Percentiles rank a stretch among this genome's conserved stretches.
Evolutionary conservation across 139 green algal species (phyloP).

Genomic region (Monoraphidium neglectum): DNA sequence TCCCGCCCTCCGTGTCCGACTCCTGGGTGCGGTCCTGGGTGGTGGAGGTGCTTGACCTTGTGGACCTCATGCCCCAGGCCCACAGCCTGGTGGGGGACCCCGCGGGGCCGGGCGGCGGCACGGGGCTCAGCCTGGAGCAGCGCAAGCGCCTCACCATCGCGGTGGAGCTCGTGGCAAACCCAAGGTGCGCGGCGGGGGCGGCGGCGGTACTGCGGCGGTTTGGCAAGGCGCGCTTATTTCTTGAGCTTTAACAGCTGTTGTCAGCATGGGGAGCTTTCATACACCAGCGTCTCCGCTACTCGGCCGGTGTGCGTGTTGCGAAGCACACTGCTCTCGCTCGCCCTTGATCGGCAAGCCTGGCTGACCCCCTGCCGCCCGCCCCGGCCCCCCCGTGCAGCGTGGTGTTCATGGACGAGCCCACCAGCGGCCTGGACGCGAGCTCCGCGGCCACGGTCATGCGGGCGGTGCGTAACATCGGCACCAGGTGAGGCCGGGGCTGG

Average conservation of each 20-base stretch:
- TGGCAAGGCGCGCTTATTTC: neutral
- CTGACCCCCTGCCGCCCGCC: too few relatives aligned
- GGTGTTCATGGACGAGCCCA: conserved; percentile 59
- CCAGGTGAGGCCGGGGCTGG: too few relatives aligned
- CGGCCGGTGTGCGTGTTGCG: too few relatives aligned
- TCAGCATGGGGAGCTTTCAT: neutral
- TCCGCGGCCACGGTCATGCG: conserved; percentile 91
- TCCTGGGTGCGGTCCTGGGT: conserved; percentile 47
- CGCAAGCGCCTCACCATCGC: conserved; percentile 93
- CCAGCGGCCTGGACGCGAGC: conserved; percentile 82
- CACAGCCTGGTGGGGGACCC: conserved; percentile 52
- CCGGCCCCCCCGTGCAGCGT: conserved; percentile 61
- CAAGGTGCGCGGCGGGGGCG: conserved; percentile 18
- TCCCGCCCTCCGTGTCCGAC: conserved; percentile 28
- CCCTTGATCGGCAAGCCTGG: too few relatives aligned
- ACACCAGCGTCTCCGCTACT: too few relatives aligned
- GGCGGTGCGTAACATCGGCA: conserved; percentile 79
- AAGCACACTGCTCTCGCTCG: too few relatives aligned
- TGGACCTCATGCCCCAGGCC: conserved; percentile 65
- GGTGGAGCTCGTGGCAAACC: conserved; percentile 88
- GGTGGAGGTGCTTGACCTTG: conserved; percentile 74
- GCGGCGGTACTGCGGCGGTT: too few relatives aligned
- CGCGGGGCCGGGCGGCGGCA: conserved; percentile 20
- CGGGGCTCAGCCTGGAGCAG: conserved; percentile 77
- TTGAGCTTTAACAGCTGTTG: neutral